Conservation (phyloP, 768 basidiomycete genomes). For the Paxillus rubicundulus region DNA sequence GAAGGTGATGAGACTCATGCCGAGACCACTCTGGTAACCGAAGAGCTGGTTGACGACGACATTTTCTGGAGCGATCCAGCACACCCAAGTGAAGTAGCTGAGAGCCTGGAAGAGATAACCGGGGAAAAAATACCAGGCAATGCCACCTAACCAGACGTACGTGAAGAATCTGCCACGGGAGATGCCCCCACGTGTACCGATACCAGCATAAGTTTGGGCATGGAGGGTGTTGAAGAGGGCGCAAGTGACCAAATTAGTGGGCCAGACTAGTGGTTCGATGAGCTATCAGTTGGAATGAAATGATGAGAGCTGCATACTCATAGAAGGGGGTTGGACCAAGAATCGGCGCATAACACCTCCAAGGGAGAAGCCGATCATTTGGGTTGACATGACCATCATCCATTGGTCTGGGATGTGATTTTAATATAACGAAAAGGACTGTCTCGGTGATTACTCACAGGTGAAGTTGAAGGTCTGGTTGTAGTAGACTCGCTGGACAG, state of each 20-base stretch:
- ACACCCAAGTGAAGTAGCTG: slow-evolving; percentile 57
- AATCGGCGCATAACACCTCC: slow-evolving; percentile 62
- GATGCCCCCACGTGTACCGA: slow-evolving; percentile 44
- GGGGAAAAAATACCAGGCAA: slow-evolving; percentile 59
- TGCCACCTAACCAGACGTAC: slow-evolving; percentile 40
- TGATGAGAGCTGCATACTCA: slow-evolving; percentile 42
- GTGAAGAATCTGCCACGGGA: slow-evolving; percentile 53
- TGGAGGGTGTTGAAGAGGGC: slow-evolving; percentile 77
- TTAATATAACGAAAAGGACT: not conserved
- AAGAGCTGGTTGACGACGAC: slow-evolving; percentile 73
- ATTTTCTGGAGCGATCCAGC: slow-evolving; percentile 73
- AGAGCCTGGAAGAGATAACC: slow-evolving; percentile 73
- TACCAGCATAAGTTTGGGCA: slow-evolving; percentile 48
- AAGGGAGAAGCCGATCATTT: slow-evolving; percentile 63
- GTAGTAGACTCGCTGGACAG: slow-evolving; percentile 72
- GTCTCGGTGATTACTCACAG: slow-evolving; percentile 27
- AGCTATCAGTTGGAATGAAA: not conserved
- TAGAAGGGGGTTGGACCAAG: slow-evolving; percentile 61
- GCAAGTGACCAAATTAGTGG: slow-evolving; percentile 64
- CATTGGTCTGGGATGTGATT: slow-evolving; percentile 42
- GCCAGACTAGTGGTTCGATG: slow-evolving; percentile 61
- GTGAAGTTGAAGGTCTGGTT: slow-evolving; percentile 52
- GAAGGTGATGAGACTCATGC: slow-evolving; percentile 76
- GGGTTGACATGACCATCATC: slow-evolving; percentile 69
- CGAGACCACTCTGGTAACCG: slow-evolving; percentile 53